A percentile compares a stretch with the other conserved stretches of the same genome.
These are phyloP conservation scores for Teratosphaeria viscida DNA, from an alignment of 2,329 filamentous ascomycete species.

Conservation along the genomic window DNA sequence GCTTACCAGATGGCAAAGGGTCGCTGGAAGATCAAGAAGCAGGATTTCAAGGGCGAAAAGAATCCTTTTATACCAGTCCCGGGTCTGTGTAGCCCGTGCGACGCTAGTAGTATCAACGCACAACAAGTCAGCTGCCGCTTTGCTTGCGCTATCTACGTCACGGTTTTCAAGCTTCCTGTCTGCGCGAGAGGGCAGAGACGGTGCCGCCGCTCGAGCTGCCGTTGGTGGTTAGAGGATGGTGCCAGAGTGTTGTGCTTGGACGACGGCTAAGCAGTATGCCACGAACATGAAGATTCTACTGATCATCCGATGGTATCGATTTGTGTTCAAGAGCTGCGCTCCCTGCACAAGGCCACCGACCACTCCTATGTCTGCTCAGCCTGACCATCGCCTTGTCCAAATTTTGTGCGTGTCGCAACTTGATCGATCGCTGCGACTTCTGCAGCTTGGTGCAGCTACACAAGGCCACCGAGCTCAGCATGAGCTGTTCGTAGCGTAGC, in stretches of 20 bases:
- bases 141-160: not conserved
- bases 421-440: not conserved
- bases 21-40: not conserved
- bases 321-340: no score
- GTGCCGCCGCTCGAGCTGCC: no score
- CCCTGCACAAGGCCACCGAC: no score
- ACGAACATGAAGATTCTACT: no score
- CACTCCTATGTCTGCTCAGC: not conserved
- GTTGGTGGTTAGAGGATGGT: no score
- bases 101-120: not conserved
- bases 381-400: not conserved
- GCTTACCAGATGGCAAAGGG: slow-evolving; percentile 2
- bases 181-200: not conserved
- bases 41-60: not conserved
- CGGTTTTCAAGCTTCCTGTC: not conserved
- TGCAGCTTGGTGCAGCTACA: not conserved
- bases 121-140: not conserved
- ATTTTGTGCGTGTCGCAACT: not conserved
- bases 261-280: no score
- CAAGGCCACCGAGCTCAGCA: not conserved
- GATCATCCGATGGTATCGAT: no score
- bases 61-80: not conserved
- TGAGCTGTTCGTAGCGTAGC: not conserved
- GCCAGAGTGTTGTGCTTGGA: no score
- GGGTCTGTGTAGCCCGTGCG: not conserved